Evolutionary conservation across 1,139 yeast genomes (phyloP), one percentile per base, ranked within the genome.

Genomic region (Geotrichum europaeum): DNA sequence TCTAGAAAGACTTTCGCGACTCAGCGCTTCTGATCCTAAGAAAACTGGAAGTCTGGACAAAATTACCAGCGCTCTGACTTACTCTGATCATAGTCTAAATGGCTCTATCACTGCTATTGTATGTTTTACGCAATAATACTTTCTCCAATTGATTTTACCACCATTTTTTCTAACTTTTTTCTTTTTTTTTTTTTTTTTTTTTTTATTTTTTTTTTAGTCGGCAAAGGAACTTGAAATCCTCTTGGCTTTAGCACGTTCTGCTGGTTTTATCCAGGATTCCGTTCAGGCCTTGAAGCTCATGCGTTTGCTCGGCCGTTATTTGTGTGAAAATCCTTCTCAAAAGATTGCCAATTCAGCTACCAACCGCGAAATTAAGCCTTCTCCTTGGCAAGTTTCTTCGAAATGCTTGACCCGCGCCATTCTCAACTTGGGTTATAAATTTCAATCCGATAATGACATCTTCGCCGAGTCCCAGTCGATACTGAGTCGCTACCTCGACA

Each of bases 181-280:
- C 13, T 12, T 54, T 3, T 34, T 49, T 4, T 18, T 12, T 54
- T 3, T 34, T 49, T 4, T 18, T 12, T 54, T 3, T 34, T 49
- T 4, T 18, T 12, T 54, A n/a, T n/a, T n/a, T n/a, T 49, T 4
- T 18, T 12, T 54, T 3, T 34, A 61, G 73, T 71, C 66, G 57
- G 72, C 66, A 45, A 81, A 81, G 59, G 96, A 90, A 70, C 80
- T 85, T 68, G 96, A 91, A 69, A 84, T 86, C 5, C 74, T 91
- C 61, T 69, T 85, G 58, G 89, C 96, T 0, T 74, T 90, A 32
- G 83, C 89, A 60, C 79, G 79, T 28, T 78, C 89, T 22, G 79
- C 86, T 9, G 65, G 73, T 1, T 69, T 68, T 47, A 78, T 83
- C 12, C 70, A 76, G 62, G 77, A 78, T 57, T 69, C 73, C 24